Evolutionary conservation across 176 grass and related monocot genomes (phyloP).

Genomic region (Eleusine coracana): DNA sequence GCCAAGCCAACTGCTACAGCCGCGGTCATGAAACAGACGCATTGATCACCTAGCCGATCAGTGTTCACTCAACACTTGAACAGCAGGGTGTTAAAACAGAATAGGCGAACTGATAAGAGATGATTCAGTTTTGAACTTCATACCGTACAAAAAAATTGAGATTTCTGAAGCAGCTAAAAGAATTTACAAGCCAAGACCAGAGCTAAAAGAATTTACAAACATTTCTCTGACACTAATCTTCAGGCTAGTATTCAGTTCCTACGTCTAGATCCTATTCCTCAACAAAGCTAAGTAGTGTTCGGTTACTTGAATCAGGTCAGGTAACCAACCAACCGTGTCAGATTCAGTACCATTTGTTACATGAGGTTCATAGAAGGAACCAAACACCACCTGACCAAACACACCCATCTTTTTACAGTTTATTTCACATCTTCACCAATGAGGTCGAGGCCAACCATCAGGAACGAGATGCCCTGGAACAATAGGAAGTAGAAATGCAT

Average conservation of each 20-base stretch:
- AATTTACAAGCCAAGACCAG: constrained; percentile 21
- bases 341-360: too few species aligned
- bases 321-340: too few species aligned
- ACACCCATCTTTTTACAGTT: constrained; percentile 33
- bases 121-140: background rate
- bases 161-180: constrained; percentile 31
- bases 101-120: background rate
- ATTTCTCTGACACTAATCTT: background rate
- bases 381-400: background rate
- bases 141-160: background rate
- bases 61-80: background rate
- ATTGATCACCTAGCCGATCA: background rate
- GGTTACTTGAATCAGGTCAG: too few species aligned
- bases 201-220: background rate
- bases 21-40: background rate
- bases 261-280: constrained; percentile 19
- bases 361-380: too few species aligned
- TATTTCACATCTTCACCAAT: constrained; percentile 81
- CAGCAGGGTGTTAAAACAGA: background rate
- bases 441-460: constrained; percentile 86
- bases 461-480: constrained; percentile 86
- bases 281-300: background rate
- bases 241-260: background rate
- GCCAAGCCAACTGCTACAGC: too few species aligned
- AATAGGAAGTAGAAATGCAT: constrained; percentile 97